These are phyloP conservation scores for Marsdenia floribunda DNA, from an alignment of 257 asterid genomes.

Conservation along the genomic window DNA sequence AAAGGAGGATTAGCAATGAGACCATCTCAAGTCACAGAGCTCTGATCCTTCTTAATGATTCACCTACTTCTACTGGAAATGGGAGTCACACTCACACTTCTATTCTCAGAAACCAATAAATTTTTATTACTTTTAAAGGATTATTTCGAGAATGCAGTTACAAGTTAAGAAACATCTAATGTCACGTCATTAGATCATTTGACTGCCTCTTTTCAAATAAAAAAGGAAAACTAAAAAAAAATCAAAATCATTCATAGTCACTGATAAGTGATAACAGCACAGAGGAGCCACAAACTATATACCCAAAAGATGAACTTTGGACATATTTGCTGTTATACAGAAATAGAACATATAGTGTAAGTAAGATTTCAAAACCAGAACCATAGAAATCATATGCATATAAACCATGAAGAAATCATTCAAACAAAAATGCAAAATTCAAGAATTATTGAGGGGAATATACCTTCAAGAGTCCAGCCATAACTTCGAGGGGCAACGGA, in stretches of 20 bases:
- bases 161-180: neutral
- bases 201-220: neutral
- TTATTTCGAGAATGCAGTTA: neutral
- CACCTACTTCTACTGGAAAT: neutral
- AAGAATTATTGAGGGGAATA: neutral
- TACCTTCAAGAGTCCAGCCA: conserved; percentile 91
- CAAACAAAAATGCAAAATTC: neutral
- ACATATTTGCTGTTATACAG: neutral
- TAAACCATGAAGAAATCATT: neutral
- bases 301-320: neutral
- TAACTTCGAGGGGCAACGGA: conserved; percentile 60
- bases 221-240: neutral
- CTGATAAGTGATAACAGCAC: neutral
- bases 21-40: neutral
- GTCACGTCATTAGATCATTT: neutral
- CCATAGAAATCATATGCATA: neutral
- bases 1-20: neutral
- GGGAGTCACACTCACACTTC: neutral
- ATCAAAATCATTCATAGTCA: neutral
- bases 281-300: neutral
- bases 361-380: neutral
- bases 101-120: conserved; percentile 4
- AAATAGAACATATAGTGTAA: neutral
- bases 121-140: neutral
- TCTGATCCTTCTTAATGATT: neutral